Conservation (phyloP, 2,329 filamentous ascomycete species). For the Graphium sp. region DNA sequence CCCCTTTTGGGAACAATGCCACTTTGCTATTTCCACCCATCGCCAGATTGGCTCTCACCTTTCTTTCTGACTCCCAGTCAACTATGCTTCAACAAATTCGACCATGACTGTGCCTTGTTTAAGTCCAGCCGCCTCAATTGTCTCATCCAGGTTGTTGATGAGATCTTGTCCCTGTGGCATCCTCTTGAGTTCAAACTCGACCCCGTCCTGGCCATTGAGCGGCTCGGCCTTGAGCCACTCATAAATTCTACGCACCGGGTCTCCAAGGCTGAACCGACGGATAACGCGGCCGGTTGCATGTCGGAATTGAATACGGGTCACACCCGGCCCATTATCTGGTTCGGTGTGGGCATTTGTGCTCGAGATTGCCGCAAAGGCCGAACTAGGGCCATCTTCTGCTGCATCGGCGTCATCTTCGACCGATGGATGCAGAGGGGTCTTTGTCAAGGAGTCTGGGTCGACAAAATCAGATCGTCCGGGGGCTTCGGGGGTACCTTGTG, state of each 20-base stretch:
- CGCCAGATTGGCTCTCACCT: no score
- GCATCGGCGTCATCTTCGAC: conserved; percentile 15
- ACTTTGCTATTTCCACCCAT: no score
- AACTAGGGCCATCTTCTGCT: conserved; percentile 13
- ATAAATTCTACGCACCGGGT: conserved; percentile 70
- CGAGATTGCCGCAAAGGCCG: conserved; percentile 53
- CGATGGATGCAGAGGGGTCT: conserved; percentile 29
- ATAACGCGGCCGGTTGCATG: conserved; percentile 75
- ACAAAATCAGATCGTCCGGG: conserved; percentile 35
- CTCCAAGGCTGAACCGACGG: conserved; percentile 61
- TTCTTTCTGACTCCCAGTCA: background rate
- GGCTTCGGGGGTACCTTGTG: conserved; percentile 12
- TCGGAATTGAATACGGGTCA: conserved; percentile 78
- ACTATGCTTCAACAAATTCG: conserved; percentile 54
- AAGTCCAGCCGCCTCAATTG: conserved; percentile 65
- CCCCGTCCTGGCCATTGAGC: conserved; percentile 59
- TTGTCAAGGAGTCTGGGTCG: conserved; percentile 81
- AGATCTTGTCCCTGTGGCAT: conserved; percentile 68
- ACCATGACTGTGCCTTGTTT: conserved; percentile 95
- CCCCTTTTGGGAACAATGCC: no score
- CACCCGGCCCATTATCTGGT: conserved; percentile 51
- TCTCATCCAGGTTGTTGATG: conserved; percentile 55
- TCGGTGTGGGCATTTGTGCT: conserved; percentile 59
- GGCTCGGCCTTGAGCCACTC: conserved; percentile 93
- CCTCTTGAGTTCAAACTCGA: conserved; percentile 74